phyloP scores from a whole-genome alignment of 2,329 filamentous ascomycete species.

The Aciculosporium take region DNA sequence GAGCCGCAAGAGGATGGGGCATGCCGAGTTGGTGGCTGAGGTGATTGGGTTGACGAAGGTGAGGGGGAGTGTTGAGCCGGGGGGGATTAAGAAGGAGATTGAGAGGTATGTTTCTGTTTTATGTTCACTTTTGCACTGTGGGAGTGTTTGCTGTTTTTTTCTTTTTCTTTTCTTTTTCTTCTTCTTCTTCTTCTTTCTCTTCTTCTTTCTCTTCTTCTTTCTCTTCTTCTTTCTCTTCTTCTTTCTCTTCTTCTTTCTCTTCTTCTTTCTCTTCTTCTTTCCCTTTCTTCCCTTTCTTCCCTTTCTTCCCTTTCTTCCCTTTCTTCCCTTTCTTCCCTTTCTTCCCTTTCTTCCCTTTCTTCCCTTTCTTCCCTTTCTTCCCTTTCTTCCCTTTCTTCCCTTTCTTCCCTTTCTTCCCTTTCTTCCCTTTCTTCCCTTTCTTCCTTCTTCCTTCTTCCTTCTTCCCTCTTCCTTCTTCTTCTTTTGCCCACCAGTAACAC shows the following conservation, averaged over 20 bases:
- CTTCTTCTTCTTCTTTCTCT: background rate
- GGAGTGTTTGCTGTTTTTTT: background rate
- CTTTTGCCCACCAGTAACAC: no score
- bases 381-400: background rate
- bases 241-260: background rate
- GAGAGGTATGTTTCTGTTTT: slow-evolving; percentile 52
- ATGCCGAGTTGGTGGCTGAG: slow-evolving; percentile 78
- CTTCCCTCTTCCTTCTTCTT: background rate
- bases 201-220: background rate
- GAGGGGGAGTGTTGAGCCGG: slow-evolving; percentile 70
- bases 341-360: background rate
- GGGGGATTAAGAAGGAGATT: slow-evolving; percentile 92
- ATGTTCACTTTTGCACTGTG: no score
- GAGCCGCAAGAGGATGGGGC: slow-evolving; percentile 35
- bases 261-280: background rate
- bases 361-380: background rate
- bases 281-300: background rate
- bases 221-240: slow-evolving; percentile 1
- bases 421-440: background rate
- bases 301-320: background rate
- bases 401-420: background rate
- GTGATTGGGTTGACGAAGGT: slow-evolving; percentile 83
- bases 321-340: background rate
- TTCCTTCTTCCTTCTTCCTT: background rate
- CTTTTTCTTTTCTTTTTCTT: background rate